phyloP scores from a whole-genome alignment of 2,329 filamentous ascomycete species.

The Aquanectria penicillioides region DNA sequence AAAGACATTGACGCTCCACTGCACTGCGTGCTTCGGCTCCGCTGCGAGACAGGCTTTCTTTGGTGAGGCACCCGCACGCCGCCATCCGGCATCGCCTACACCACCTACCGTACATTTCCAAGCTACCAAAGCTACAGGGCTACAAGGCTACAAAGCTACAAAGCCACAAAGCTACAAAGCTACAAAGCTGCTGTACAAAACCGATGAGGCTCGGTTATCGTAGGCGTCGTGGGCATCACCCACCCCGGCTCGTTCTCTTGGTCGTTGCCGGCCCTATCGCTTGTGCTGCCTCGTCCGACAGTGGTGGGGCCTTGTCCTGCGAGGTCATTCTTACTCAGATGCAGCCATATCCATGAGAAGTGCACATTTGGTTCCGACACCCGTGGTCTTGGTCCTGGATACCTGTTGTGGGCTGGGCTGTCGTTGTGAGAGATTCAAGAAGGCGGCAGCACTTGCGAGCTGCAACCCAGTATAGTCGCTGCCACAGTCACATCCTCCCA shows the following conservation, averaged over 20 bases:
- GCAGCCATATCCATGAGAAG: neutral
- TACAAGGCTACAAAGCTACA: no score
- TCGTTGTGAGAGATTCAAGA: neutral
- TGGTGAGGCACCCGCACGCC: no score
- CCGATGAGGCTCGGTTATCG: constrained; percentile 21
- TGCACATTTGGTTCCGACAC: neutral
- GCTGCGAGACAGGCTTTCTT: constrained; percentile 17
- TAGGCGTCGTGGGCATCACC: neutral
- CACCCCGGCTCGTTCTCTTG: constrained; percentile 37
- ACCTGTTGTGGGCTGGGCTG: neutral
- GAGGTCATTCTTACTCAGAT: constrained; percentile 11
- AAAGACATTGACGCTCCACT: no score
- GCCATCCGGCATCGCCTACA: no score
- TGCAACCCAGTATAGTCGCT: neutral
- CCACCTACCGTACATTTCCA: no score
- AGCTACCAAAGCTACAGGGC: no score
- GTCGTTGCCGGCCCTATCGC: constrained; percentile 24
- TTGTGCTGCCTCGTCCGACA: constrained; percentile 29
- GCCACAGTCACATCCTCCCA: no score
- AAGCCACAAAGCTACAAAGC: constrained; percentile 19
- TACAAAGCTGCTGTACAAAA: constrained; percentile 15
- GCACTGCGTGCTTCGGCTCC: constrained; percentile 15
- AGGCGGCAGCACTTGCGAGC: constrained; percentile 11
- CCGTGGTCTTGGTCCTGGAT: neutral
- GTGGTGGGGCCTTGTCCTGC: constrained; percentile 33